Evolutionary conservation across 495 filamentous ascomycete species (phyloP).

Genomic region (Aspergillus saccharolyticus): DNA sequence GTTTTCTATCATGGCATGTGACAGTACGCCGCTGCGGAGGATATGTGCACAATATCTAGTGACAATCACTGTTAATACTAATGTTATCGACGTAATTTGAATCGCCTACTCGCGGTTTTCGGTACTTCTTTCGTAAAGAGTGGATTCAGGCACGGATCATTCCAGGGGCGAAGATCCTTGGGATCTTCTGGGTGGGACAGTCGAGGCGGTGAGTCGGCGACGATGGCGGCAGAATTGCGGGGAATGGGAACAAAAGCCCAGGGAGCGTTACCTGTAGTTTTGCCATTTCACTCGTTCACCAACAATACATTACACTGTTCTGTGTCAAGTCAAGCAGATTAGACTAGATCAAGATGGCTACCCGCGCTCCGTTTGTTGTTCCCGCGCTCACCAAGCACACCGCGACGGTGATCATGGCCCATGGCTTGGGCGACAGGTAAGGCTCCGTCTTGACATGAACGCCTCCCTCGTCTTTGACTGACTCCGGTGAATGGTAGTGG

Average conservation of each 20-base stretch:
- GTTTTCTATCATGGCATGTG: neutral
- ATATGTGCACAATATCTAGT: neutral
- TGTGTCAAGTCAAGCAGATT: no score
- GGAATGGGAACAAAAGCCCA: conserved; percentile 8
- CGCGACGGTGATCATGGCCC: conserved; percentile 88
- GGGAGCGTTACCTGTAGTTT: conserved; percentile 1
- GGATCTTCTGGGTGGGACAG: neutral
- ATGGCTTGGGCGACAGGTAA: conserved; percentile 81
- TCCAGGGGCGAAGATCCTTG: neutral
- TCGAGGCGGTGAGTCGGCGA: conserved; percentile 21
- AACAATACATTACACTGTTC: no score
- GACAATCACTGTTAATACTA: neutral
- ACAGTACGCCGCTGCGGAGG: neutral
- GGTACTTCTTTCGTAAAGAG: no score
- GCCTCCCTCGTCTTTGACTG: conserved; percentile 4
- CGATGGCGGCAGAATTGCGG: conserved; percentile 29
- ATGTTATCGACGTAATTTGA: neutral
- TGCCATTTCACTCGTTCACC: no score
- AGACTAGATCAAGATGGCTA: conserved; percentile 40
- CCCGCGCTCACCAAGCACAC: conserved; percentile 88
- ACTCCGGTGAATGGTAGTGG: conserved; percentile 40
- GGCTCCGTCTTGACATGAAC: conserved; percentile 11
- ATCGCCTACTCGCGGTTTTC: neutral
- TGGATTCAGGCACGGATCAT: neutral
- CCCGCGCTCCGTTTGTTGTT: conserved; percentile 61